phyloP scores from a whole-genome alignment of 257 asterid species.

The Apocynum venetum region DNA sequence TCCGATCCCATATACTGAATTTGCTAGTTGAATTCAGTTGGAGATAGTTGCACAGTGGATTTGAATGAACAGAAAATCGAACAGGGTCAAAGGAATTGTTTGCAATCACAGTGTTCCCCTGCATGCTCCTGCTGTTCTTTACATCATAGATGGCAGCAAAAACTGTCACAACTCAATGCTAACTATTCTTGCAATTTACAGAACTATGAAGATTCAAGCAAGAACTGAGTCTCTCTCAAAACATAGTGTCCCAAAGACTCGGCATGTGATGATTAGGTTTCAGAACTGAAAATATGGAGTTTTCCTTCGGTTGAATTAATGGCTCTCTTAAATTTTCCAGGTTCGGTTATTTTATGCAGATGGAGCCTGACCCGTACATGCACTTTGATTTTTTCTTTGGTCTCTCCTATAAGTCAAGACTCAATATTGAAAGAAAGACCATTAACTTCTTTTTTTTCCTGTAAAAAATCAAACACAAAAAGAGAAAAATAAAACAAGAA shows the following conservation, averaged over 20 bases:
- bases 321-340: background rate
- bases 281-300: background rate
- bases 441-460: too few relatives aligned
- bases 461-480: too few relatives aligned
- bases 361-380: background rate
- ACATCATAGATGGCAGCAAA: slow-evolving; percentile 1
- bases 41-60: background rate
- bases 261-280: slow-evolving; percentile 4
- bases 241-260: background rate
- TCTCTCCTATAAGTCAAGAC: background rate
- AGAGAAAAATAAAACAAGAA: too few relatives aligned
- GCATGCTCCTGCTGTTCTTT: slow-evolving; percentile 3
- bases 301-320: background rate
- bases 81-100: background rate
- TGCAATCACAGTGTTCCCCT: slow-evolving; percentile 7
- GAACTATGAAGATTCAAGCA: background rate
- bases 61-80: background rate
- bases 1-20: background rate
- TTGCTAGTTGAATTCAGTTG: background rate
- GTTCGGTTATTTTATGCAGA: background rate
- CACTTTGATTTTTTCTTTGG: too few relatives aligned
- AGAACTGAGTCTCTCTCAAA: background rate
- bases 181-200: background rate
- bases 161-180: background rate
- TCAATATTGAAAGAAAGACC: too few relatives aligned